Percentiles rank a stretch among this genome's conserved stretches.
These are phyloP conservation scores for Dissoconium aciculare DNA, from an alignment of 2,329 filamentous ascomycete species.

Conservation along the genomic window DNA sequence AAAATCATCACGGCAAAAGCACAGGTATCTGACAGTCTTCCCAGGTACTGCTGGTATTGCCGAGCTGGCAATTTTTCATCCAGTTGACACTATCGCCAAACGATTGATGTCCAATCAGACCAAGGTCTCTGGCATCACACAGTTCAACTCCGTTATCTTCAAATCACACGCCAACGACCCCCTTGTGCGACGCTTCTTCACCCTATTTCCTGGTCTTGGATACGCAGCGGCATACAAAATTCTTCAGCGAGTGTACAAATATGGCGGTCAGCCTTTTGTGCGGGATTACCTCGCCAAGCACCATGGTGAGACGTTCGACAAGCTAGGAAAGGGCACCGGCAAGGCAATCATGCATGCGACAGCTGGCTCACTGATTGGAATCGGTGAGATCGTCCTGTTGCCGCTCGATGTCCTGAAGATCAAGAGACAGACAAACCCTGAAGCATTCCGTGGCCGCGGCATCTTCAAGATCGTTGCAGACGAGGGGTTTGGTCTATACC, in stretches of 20 bases:
- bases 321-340: slow-evolving; percentile 92
- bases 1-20: background rate
- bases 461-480: slow-evolving; percentile 79
- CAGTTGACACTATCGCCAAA: slow-evolving; percentile 96
- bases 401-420: slow-evolving; percentile 97
- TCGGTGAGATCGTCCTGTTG: slow-evolving; percentile 89
- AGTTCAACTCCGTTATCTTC: slow-evolving; percentile 87
- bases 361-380: slow-evolving; percentile 86
- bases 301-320: slow-evolving; percentile 73
- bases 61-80: slow-evolving; percentile 85
- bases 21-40: background rate
- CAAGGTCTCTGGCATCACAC: slow-evolving; percentile 45
- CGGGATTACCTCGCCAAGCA: slow-evolving; percentile 73
- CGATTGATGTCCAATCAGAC: slow-evolving; percentile 97
- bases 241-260: slow-evolving; percentile 95
- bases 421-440: slow-evolving; percentile 97
- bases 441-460: slow-evolving; percentile 89
- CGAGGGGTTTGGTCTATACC: slow-evolving; percentile 89
- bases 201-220: slow-evolving; percentile 88
- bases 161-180: slow-evolving; percentile 67
- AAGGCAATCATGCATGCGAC: slow-evolving; percentile 98
- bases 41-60: slow-evolving; percentile 82
- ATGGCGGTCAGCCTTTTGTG: slow-evolving; percentile 89
- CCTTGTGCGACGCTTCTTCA: slow-evolving; percentile 66
- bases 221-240: slow-evolving; percentile 98